Base-by-base conservation (phyloP, 345 rosid species). In the Heritiera littoralis region DNA sequence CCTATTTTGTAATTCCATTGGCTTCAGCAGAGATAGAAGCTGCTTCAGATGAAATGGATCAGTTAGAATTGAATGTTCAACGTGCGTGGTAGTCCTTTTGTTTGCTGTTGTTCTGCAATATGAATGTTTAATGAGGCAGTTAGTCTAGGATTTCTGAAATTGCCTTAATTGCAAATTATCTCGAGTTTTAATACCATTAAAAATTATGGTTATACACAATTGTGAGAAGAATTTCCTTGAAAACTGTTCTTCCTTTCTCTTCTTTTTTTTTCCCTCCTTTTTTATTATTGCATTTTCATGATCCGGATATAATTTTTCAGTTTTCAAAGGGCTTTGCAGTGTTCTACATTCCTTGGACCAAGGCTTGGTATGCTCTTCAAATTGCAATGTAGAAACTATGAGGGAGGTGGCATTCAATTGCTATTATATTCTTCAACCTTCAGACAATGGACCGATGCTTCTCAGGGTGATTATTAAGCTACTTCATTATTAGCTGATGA, bases 381-480 rank as follows among this genome's bases (percentile, higher is more conserved):
- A 84, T 63, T 87, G 92, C 83, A 89, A 92, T 83, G 30, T 87
- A 77, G 92, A 93, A 78, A 85, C 95, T 48, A 88, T 82, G 95
- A 82, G 40, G 78, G 82, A 80, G 66, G 87, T 87, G 70, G 78
- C 85, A 40, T 90, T 93, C 84, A 84, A 80, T 49, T 95, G 95
- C 83, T 93, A 86, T 80, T 94, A 93, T 82, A 82, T 93, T 75
- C 98, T 94, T 84, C 97, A 88, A 83, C 97, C 98, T 56, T 95
- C 98, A 79, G 91, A 88, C 23, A 85, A 87, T 81, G 97, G 98
- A 72, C 94, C 92, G 11, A 90, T 95, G 98, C 91, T 95, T 88
- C 93, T 95, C 69, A 90, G 95, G 95, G 98, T 93, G 82, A 84
- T 80, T 45, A 6, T 49, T 76, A 20, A 67, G 66, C 78, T 61